Conservation (phyloP, 208 protist genomes). For the Kentomonas sorsogonicus region DNA sequence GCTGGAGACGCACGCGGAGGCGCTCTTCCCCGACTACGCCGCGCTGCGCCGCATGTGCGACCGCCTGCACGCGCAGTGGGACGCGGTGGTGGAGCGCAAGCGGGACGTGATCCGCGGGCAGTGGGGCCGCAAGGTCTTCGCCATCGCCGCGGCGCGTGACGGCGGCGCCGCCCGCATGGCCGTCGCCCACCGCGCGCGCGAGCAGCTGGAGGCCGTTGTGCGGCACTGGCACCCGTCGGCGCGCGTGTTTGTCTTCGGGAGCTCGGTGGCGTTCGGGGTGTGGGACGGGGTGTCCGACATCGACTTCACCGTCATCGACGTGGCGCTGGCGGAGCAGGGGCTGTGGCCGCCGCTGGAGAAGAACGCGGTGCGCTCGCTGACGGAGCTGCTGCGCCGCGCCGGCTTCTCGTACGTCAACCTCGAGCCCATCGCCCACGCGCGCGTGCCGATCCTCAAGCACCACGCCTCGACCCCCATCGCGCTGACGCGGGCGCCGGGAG, state of each 20-base stretch:
- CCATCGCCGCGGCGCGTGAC: slow-evolving; percentile 59
- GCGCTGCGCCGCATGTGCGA: slow-evolving; percentile 31
- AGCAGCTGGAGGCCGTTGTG: slow-evolving; percentile 76
- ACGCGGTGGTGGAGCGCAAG: slow-evolving; percentile 27
- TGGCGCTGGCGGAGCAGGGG: slow-evolving; percentile 46
- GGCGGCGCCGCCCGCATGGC: slow-evolving; percentile 65
- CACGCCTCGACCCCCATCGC: slow-evolving; percentile 77
- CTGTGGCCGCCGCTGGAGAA: slow-evolving; percentile 74
- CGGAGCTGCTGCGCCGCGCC: slow-evolving; percentile 72
- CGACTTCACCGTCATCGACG: slow-evolving; percentile 88
- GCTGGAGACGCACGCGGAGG: slow-evolving; percentile 37
- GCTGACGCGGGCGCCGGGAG: slow-evolving; percentile 5
- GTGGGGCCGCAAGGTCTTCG: slow-evolving; percentile 55
- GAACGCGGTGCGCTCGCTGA: slow-evolving; percentile 79
- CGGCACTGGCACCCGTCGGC: slow-evolving; percentile 67
- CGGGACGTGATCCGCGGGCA: slow-evolving; percentile 15
- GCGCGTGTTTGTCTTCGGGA: slow-evolving; percentile 83
- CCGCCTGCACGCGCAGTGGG: slow-evolving; percentile 51
- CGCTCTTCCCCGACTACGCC: slow-evolving; percentile 46
- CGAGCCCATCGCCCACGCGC: slow-evolving; percentile 78
- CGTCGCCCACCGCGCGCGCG: slow-evolving; percentile 72
- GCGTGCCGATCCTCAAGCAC: slow-evolving; percentile 89
- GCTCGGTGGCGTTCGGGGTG: slow-evolving; percentile 72
- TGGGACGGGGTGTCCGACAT: slow-evolving; percentile 87
- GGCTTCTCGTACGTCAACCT: slow-evolving; percentile 83